A percentile compares a stretch with the other conserved stretches of the same genome.
Evolutionary conservation across 2,329 filamentous ascomycete species (phyloP).

Genomic region (Microsporum ferrugineum): DNA sequence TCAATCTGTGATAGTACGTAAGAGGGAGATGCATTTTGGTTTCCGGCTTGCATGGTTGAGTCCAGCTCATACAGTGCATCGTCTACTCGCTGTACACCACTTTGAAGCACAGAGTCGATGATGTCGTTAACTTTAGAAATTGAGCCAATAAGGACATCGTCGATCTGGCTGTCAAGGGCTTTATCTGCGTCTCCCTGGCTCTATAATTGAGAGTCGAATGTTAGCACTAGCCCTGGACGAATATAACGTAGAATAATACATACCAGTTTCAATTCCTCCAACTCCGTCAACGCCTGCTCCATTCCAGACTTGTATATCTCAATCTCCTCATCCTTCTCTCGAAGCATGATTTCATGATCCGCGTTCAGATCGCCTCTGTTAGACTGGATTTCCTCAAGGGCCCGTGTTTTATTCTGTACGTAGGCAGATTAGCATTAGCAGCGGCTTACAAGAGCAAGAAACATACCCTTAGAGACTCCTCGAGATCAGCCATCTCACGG

Average conservation of each 20-base stretch:
- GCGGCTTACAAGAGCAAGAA: background rate
- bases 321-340: constrained; percentile 93
- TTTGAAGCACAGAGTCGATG: constrained; percentile 90
- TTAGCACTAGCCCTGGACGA: background rate
- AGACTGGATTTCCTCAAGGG: constrained; percentile 70
- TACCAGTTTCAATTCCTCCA: constrained; percentile 68
- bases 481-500: constrained; percentile 89
- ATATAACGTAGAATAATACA: constrained; percentile 9
- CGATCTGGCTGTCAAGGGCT: constrained; percentile 79
- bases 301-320: constrained; percentile 97
- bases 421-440: constrained; percentile 15
- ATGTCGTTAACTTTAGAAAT: constrained; percentile 93
- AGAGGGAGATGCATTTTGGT: constrained; percentile 89
- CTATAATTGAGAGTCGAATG: constrained; percentile 23
- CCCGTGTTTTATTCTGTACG: constrained; percentile 66
- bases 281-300: constrained; percentile 87
- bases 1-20: constrained; percentile 96
- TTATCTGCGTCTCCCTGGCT: constrained; percentile 64
- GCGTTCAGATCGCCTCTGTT: constrained; percentile 69
- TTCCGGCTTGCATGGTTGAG: constrained; percentile 95
- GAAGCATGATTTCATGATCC: constrained; percentile 73
- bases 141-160: constrained; percentile 74
- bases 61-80: constrained; percentile 95
- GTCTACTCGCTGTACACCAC: constrained; percentile 84
- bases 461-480: constrained; percentile 62